Evolutionary conservation across 2,329 filamentous ascomycete species (phyloP), one percentile per base, ranked within the genome.

Genomic region (Hymenoscyphus linearis): DNA sequence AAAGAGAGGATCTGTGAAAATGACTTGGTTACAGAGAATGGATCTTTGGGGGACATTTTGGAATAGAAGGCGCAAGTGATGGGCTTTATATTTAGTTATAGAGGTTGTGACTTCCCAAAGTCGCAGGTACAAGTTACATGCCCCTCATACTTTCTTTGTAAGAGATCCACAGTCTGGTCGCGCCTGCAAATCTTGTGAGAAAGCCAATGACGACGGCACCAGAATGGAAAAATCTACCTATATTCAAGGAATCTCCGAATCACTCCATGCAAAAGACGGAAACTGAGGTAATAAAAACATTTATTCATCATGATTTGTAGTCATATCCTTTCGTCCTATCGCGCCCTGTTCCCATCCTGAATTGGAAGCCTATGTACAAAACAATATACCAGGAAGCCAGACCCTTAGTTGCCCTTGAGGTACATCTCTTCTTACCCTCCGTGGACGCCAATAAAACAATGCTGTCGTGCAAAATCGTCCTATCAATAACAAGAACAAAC

Each of bases 361-460:
- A 57, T 47, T 37, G 55, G 37, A 57, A 57, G n/a, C 25, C 22
- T 57, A 47, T 57, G 36, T 47, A 57, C 55, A 57, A 31, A 44
- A 57, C 25, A 25, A 40, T 44, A 47, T 47, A 57, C 35, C 37
- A 47, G 36, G 37, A 57, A 57, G 52, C 52, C 52, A 53, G 27
- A 27, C 52, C 52, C 52, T 53, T 14, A 16, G 25, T 34, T 18
- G 52, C 25, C 50, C 52, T 27, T 53, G 26, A 25, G 25, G 5
- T 22, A 31, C 22, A 37, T 27, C n/a, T 57, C 55, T 26, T 37
- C 55, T 27, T 57, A 37, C 3, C 55, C 36, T 16, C 36, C 18
- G 14, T 47, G 36, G 35, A 40, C 37, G 25, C 37, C 55, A 31
- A 57, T 47, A 35, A 50, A 50, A 57, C 35, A 25, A 57, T 57